Base-by-base conservation (phyloP, 352 stramenopile species). In the Globisporangium irregulare region DNA sequence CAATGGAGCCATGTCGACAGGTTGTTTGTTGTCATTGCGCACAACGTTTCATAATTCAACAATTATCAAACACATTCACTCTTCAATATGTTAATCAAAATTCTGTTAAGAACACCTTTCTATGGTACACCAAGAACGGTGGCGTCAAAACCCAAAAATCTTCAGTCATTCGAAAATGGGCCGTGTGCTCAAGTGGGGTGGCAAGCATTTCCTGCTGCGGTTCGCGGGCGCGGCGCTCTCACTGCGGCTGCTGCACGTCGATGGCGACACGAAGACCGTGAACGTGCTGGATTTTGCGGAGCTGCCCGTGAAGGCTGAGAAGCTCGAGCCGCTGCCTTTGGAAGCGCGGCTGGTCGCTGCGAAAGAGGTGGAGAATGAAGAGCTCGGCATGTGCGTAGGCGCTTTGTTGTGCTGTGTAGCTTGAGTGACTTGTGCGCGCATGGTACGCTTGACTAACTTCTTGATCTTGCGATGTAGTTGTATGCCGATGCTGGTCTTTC, bases 321-420 rank as follows among this genome's bases (percentile, higher is more conserved):
- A 38, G 4, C 32, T 67, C 20, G 53, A 56, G 46, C 46, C 53
- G 22, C 36, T 87, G 50, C 73, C 77, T 18, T n/a, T 29, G 3
- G 58, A 74, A 14, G 75, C 78, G 34, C 61, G 36, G 9, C 73
- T 89, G 22, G 70, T 84, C 10, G 78, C 71, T 24, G 75, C 72
- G 5, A 74, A 75, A 56, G 72, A 81, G 63, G 75, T 86, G 53
- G 70, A 79, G 64, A 70, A 84, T 56, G 50, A 62, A 0, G 51
- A 73, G 5, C 61, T 86, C n/a, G 78, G 75, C 56, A 73, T 64
- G 80, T 89, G 68, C 62, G 73, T 79, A 24, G 20, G 1, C 36
- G 12, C 24, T 59, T 38, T 3, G 18, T 53, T 15, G 3, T 32
- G 14, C 9, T 34, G 22, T 34, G 15, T 12, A 20, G 22, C 34